A percentile compares a stretch with the other conserved stretches of the same genome.
Evolutionary conservation across 192 early-diverging fungal genomes (phyloP).

Genomic region (Pilaira anomala): DNA sequence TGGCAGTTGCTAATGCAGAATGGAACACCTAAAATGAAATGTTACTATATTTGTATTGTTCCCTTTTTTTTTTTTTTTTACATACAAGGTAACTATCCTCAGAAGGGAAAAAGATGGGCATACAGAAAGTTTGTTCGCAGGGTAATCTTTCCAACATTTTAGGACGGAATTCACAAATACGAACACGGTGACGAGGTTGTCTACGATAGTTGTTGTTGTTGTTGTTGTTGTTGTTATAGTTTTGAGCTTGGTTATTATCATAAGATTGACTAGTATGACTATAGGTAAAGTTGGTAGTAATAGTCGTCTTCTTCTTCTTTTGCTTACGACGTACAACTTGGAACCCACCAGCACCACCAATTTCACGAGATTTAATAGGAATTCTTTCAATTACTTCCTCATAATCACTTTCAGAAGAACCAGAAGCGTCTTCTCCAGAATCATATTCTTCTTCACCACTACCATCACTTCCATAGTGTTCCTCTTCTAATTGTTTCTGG

Average conservation of each 20-base stretch:
- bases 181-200: neutral
- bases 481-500: neutral
- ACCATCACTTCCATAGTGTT: constrained; percentile 4
- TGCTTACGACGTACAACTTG: constrained; percentile 4
- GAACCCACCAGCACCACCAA: neutral
- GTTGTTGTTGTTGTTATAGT: neutral
- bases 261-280: neutral
- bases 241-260: neutral
- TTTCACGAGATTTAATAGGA: constrained; percentile 15
- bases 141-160: constrained; percentile 11
- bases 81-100: constrained; percentile 33
- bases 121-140: constrained; percentile 24
- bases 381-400: neutral
- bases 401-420: neutral
- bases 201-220: constrained; percentile 1
- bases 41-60: too few relatives aligned
- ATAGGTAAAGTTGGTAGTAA: neutral
- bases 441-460: neutral
- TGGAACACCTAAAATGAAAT: constrained; percentile 15
- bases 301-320: constrained; percentile 8
- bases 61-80: neutral
- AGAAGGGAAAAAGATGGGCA: constrained; percentile 36
- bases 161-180: constrained; percentile 16
- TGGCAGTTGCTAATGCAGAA: constrained; percentile 38
- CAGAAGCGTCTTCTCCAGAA: neutral